These are phyloP conservation scores for Lepidium aucheri DNA, from an alignment of 345 rosid genomes.

Conservation along the genomic window DNA sequence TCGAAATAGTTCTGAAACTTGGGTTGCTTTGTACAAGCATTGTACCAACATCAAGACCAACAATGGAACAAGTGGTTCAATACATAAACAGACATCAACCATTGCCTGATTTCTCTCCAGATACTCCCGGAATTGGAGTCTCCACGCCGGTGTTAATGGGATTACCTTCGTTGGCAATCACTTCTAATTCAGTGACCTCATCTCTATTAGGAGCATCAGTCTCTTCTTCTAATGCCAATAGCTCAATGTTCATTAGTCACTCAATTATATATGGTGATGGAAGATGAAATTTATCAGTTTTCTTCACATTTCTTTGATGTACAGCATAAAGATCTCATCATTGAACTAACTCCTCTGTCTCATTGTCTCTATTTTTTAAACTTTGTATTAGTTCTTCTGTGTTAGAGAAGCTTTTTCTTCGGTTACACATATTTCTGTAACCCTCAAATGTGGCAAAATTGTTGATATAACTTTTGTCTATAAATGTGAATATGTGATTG, in stretches of 20 bases:
- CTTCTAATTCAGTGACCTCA: slow-evolving; percentile 3
- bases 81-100: slow-evolving; percentile 2
- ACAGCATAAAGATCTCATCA: not conserved
- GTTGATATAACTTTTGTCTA: not conserved
- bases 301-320: not conserved
- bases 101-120: slow-evolving; percentile 9
- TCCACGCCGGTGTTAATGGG: slow-evolving; percentile 8
- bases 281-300: slow-evolving; percentile 8
- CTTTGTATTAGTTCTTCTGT: not conserved
- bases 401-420: not conserved
- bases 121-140: slow-evolving; percentile 17
- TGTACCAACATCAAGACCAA: slow-evolving; percentile 26
- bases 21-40: slow-evolving; percentile 36
- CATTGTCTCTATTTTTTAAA: not conserved
- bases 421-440: not conserved
- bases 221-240: not conserved
- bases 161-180: not conserved
- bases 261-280: slow-evolving; percentile 24
- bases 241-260: slow-evolving; percentile 24
- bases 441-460: not conserved
- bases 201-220: slow-evolving; percentile 5
- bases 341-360: not conserved
- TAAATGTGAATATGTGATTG: not conserved
- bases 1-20: slow-evolving; percentile 32
- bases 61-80: slow-evolving; percentile 18